These are phyloP conservation scores for Cercis canadensis DNA, from an alignment of 306 rosid genomes.

Conservation along the genomic window DNA sequence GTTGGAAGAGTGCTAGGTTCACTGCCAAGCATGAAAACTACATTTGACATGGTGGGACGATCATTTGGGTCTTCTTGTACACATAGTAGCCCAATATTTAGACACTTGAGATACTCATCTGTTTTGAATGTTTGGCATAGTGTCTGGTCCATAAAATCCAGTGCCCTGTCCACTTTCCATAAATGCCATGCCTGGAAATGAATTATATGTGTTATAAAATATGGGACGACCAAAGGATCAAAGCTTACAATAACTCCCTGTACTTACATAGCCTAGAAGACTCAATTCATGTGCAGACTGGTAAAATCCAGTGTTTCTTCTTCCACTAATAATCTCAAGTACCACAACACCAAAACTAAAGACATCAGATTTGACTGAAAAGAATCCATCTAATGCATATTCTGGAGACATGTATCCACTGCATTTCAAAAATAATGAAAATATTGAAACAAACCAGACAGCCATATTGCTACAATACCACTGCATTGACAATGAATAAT, in stretches of 20 bases:
- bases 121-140: constrained; percentile 51
- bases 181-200: constrained; percentile 68
- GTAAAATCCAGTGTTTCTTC: constrained; percentile 72
- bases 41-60: constrained; percentile 71
- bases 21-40: constrained; percentile 70
- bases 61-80: constrained; percentile 77
- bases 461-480: neutral
- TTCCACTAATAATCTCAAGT: constrained; percentile 71
- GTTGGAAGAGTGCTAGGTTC: constrained; percentile 62
- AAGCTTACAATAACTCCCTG: neutral
- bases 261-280: constrained; percentile 73
- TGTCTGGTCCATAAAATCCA: constrained; percentile 61
- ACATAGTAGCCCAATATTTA: constrained; percentile 66
- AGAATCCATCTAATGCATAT: constrained; percentile 72
- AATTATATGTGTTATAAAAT: neutral
- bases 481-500: constrained; percentile 7
- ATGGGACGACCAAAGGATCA: neutral
- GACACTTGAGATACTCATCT: constrained; percentile 63
- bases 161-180: constrained; percentile 66
- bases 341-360: constrained; percentile 77
- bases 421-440: constrained; percentile 22
- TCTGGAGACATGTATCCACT: constrained; percentile 86
- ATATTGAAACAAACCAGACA: constrained; percentile 1
- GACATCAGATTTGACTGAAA: constrained; percentile 71
- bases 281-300: constrained; percentile 61